Conservation (phyloP, 495 filamentous ascomycete species). For the Geopyxis carbonaria region DNA sequence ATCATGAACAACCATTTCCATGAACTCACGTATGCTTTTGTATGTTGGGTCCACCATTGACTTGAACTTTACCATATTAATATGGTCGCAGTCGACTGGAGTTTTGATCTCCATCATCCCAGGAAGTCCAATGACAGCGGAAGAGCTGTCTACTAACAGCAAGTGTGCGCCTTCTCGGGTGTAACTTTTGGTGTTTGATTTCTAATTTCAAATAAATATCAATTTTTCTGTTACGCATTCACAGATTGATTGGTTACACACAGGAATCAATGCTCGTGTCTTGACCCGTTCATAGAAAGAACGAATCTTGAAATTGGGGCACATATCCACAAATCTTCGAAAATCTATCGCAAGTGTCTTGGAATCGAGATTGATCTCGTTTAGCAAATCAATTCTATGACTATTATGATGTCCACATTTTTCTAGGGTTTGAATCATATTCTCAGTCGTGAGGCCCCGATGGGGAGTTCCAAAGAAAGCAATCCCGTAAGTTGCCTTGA, state of each 20-base stretch:
- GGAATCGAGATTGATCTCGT: neutral
- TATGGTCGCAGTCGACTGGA: constrained; percentile 1
- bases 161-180: too few species aligned
- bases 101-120: neutral
- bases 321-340: neutral
- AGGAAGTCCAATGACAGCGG: constrained; percentile 1
- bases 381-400: neutral
- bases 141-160: too few species aligned
- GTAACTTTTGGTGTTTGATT: too few species aligned
- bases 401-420: too few species aligned
- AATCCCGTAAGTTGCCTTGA: neutral
- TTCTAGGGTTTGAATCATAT: too few species aligned
- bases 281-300: neutral
- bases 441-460: neutral
- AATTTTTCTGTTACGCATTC: too few species aligned
- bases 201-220: too few species aligned
- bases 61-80: constrained; percentile 6
- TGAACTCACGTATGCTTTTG: too few species aligned
- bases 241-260: too few species aligned
- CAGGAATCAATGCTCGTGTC: too few species aligned
- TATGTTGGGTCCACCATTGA: too few species aligned
- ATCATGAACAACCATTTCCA: too few species aligned
- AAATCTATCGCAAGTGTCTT: neutral
- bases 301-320: neutral
- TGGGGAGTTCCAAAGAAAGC: constrained; percentile 7